Evolutionary conservation across 148 eudicot species (phyloP), one percentile per base, ranked within the genome.

Genomic region (Cornus suecica): DNA sequence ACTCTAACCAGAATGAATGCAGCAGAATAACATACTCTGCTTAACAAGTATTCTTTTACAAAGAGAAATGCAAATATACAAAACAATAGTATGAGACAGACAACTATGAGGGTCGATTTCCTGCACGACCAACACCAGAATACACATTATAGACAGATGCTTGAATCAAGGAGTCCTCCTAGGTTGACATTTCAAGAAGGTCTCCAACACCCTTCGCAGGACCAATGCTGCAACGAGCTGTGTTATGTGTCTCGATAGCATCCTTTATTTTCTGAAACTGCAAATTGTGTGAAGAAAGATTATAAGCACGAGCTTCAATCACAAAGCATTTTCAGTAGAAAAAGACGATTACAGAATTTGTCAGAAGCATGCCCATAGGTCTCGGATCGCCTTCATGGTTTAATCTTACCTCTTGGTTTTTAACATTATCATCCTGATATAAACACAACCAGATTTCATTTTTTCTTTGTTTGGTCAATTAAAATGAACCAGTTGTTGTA

Each of bases 261-360:
- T 94, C 99, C 81, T 88, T 94, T 73, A 94, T 83, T 80, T 89
- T 94, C 90, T 94, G 99, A 82, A 90, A 92, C 99, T 94, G 92
- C 80, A 32, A 25, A 79, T 10, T 10, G 42, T 5, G 66, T 22
- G 27, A 14, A 67, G 32, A 73, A 45, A 8, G 31, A 67, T 48
- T 68, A 74, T n/a, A 52, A 41, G 29, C 10, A 66, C 32, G 61
- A 5, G 18, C 18, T 16, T 5, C 65, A 69, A 18, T 60, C 15
- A 22, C 41, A 71, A 7, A 6, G 22, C 20, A 76, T 24, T 10
- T 68, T 68, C 72, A 27, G 41, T 72, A 32, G 1, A 32, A 29
- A 34, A 31, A 4, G 69, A 25, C 22, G 28, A 61, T 27, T 61
- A 20, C 18, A 37, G 1, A 56, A n/a, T 16, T 1, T 22, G 20